Conservation (phyloP, 441 rosid species). For the Kokia cookei region DNA sequence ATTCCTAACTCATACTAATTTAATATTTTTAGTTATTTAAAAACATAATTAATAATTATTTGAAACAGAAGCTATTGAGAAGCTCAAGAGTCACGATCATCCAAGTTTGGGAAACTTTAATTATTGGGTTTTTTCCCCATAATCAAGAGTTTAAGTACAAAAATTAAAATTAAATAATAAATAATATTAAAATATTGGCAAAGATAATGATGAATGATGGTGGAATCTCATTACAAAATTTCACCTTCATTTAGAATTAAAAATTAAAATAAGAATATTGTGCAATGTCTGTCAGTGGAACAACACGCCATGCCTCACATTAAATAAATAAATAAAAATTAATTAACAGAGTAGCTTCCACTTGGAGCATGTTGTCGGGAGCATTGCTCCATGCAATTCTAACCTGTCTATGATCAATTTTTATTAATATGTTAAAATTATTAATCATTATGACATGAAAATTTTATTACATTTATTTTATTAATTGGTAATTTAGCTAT, state of each 20-base stretch:
- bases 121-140: conserved; percentile 1
- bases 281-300: conserved; percentile 8
- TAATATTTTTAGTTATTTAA: not conserved
- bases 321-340: not conserved
- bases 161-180: not conserved
- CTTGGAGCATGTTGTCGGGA: not conserved
- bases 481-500: too few relatives aligned
- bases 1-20: not conserved
- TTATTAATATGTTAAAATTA: too few relatives aligned
- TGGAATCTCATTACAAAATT: conserved; percentile 14
- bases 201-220: conserved; percentile 14
- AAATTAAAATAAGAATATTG: too few relatives aligned
- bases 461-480: too few relatives aligned
- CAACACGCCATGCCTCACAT: conserved; percentile 11
- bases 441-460: too few relatives aligned
- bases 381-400: not conserved
- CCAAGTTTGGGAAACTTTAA: not conserved
- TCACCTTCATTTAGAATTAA: not conserved
- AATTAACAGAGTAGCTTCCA: not conserved
- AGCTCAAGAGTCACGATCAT: conserved; percentile 13
- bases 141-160: conserved; percentile 9
- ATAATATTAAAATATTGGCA: not conserved
- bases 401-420: not conserved
- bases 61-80: not conserved
- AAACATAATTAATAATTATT: not conserved